These are phyloP conservation scores for Fusarium sp. DNA, from an alignment of 2,329 filamentous ascomycete species.

Conservation along the genomic window DNA sequence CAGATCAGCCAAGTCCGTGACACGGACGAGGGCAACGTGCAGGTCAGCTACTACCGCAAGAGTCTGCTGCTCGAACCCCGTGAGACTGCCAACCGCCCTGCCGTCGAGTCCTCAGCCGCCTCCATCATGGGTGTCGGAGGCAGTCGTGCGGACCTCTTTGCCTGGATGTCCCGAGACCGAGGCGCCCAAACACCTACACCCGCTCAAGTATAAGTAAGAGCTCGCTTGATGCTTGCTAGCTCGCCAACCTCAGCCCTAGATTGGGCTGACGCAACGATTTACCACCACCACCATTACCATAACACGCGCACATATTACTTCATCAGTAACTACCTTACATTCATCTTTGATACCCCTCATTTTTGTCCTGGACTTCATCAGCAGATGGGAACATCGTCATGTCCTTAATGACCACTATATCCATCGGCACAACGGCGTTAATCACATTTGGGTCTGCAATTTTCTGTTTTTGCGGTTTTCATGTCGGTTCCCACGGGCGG, in stretches of 20 bases:
- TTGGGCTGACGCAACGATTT: slow-evolving; percentile 13
- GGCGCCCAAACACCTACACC: slow-evolving; percentile 45
- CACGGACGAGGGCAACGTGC: slow-evolving; percentile 64
- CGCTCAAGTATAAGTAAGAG: slow-evolving; percentile 34
- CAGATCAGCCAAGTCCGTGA: slow-evolving; percentile 83
- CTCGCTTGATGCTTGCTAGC: slow-evolving; percentile 2
- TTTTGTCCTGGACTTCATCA: slow-evolving; percentile 39
- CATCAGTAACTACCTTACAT: slow-evolving; percentile 47
- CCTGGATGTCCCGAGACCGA: slow-evolving; percentile 63
- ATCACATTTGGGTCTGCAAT: slow-evolving; percentile 38
- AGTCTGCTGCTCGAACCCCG: slow-evolving; percentile 86
- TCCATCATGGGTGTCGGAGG: slow-evolving; percentile 43
- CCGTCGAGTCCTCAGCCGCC: slow-evolving; percentile 48
- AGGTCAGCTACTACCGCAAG: slow-evolving; percentile 78
- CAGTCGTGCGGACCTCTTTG: slow-evolving; percentile 57
- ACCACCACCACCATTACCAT: slow-evolving; percentile 26
- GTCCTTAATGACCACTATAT: slow-evolving; percentile 45
- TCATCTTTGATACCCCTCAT: slow-evolving; percentile 52
- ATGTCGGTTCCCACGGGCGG: slow-evolving; percentile 21
- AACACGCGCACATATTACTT: slow-evolving; percentile 43
- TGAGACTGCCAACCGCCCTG: slow-evolving; percentile 55
- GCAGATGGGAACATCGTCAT: slow-evolving; percentile 42
- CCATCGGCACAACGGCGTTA: slow-evolving; percentile 45
- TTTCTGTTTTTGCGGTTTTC: slow-evolving; percentile 37
- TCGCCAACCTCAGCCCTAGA: background rate